Conservation (phyloP, 805 yeast genomes). For the Maudiozyma serrabonitensis region DNA sequence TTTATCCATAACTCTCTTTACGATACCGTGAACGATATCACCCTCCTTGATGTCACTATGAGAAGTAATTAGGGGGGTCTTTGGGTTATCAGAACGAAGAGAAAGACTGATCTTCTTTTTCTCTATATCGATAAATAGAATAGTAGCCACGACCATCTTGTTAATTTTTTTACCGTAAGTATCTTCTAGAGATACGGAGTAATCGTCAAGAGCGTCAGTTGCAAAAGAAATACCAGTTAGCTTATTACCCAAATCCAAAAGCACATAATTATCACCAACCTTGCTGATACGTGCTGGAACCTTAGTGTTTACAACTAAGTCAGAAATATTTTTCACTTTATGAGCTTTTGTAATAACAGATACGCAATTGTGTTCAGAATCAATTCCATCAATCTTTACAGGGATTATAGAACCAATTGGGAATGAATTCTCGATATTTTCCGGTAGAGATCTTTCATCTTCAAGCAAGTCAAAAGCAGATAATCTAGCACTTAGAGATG, state of each 20-base stretch:
- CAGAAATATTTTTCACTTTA: constrained; percentile 33
- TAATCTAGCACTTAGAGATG: constrained; percentile 56
- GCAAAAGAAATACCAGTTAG: constrained; percentile 50
- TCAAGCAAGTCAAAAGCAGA: constrained; percentile 54
- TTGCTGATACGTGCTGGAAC: constrained; percentile 56
- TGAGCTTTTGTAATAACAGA: constrained; percentile 41
- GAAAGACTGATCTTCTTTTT: constrained; percentile 53
- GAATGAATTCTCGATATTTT: constrained; percentile 43
- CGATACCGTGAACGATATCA: constrained; percentile 70
- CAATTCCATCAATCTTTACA: constrained; percentile 45
- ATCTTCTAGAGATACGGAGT: constrained; percentile 41
- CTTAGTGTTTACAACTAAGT: constrained; percentile 43
- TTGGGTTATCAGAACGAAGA: constrained; percentile 42
- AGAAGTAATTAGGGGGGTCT: constrained; percentile 41
- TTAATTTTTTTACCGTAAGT: constrained; percentile 36
- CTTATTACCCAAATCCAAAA: constrained; percentile 59
- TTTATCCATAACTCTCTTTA: constrained; percentile 60
- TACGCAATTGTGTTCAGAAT: constrained; percentile 42
- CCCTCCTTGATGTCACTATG: constrained; percentile 54
- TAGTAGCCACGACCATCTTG: constrained; percentile 49
- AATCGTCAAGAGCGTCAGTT: constrained; percentile 71
- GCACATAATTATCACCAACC: constrained; percentile 48
- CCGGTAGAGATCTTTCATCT: constrained; percentile 37
- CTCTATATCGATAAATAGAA: constrained; percentile 30
- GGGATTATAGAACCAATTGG: constrained; percentile 67